Base-by-base conservation (phyloP, 495 filamentous ascomycete species). In the Staphylotrichum longicolle region DNA sequence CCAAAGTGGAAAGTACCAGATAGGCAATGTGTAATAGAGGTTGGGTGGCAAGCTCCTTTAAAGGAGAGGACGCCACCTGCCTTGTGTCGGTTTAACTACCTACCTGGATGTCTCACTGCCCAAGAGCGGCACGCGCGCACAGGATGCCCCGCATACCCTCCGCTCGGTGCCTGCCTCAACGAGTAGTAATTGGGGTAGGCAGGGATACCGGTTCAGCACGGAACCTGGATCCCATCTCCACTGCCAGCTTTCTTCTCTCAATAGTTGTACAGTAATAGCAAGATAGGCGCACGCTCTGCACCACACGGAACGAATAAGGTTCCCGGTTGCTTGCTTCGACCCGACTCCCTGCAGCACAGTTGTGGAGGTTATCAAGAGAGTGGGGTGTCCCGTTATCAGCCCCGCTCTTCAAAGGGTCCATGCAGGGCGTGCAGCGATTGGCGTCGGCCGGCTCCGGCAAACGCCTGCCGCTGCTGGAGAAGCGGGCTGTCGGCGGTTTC, bases 361-460 rank as follows among this genome's bases (percentile, higher is more conserved):
- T 33, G 30, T n/a, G 3, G 35, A 32, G 37, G 37, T 54, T 54
- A 54, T 54, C 52, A 14, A 3, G 15, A 15, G 7, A 20, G 54
- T 45, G 54, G 54, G 54, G 54, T 45, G 3, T 5, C 7, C 44
- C 14, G 44, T 14, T 46, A 48, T 30, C 52, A 11, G 37, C 14
- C 37, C 37, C 52, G 37, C 52, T 41, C 37, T 3, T 7, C 37
- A 39, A 39, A 2, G 37, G 37, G 37, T 39, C 37, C 2, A 27
- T 3, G 1, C 10, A n/a, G 32, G 48, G 9, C 33, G 30, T 3
- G 33, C 4, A 35, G 12, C 33, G 15, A 48, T 52, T 59, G 62
- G 46, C 45, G 50, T 63, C 62, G 62, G 62, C 62, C 56, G 57
- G 48, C 62, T 63, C 62, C 56, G 42, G 6, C 15, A 41, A 12